phyloP scores from a whole-genome alignment of 106 monocot species.

The Dioscorea zingiberensis region DNA sequence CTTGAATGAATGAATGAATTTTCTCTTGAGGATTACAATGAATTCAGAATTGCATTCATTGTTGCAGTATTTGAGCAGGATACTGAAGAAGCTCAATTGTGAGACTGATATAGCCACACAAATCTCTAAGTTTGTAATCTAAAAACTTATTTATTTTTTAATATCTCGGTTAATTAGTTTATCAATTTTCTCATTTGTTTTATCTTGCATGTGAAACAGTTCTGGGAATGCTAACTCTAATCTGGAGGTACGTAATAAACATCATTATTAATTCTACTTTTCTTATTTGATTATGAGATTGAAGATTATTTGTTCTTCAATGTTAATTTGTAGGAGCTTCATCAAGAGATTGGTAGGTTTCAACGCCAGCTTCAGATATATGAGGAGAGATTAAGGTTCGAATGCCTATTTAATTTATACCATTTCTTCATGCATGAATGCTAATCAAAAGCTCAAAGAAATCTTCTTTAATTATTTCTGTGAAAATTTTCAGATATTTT shows the following conservation, averaged over 20 bases:
- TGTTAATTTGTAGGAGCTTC: conserved; percentile 39
- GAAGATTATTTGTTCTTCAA: not conserved
- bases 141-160: not conserved
- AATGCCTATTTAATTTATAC: not conserved
- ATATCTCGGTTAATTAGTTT: not conserved
- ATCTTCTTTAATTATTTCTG: not conserved
- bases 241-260: conserved; percentile 36
- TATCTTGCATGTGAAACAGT: conserved; percentile 9
- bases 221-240: conserved; percentile 30
- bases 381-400: conserved; percentile 51
- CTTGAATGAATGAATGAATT: not conserved
- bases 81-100: conserved; percentile 64
- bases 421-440: not conserved
- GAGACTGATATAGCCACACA: conserved; percentile 64
- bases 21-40: not conserved
- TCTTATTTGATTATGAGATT: not conserved
- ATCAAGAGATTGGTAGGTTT: conserved; percentile 42
- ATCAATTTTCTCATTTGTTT: not conserved
- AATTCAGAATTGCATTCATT: not conserved
- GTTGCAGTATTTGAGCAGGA: conserved; percentile 54
- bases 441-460: not conserved
- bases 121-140: conserved; percentile 30
- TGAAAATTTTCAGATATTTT: conserved; percentile 30
- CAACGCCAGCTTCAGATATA: conserved; percentile 51
- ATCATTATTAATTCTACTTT: not conserved